Percentiles rank a stretch among this genome's conserved stretches.
Evolutionary conservation across 306 rosid species (phyloP).

Genomic region (Sicyos edulis): DNA sequence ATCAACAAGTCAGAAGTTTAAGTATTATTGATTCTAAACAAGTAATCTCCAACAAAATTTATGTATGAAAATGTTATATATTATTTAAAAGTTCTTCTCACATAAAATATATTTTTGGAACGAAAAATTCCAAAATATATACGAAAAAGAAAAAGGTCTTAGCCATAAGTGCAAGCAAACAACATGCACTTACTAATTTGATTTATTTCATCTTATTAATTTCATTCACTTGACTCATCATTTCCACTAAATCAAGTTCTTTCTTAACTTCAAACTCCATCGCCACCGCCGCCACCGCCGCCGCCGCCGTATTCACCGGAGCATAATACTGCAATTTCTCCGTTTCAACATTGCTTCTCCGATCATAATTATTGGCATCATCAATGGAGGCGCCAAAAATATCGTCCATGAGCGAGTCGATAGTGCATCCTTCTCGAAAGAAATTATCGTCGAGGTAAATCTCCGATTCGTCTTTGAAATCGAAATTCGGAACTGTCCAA

Average conservation of each 20-base stretch:
- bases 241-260: conserved; percentile 84
- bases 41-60: too few relatives aligned
- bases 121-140: not conserved
- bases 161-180: not conserved
- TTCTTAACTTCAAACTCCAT: conserved; percentile 42
- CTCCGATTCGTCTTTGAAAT: conserved; percentile 43
- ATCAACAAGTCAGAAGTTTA: too few relatives aligned
- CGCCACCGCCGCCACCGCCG: not conserved
- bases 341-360: conserved; percentile 12
- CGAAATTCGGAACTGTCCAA: conserved; percentile 36
- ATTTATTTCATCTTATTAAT: not conserved
- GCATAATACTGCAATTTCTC: not conserved
- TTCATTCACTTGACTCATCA: conserved; percentile 45
- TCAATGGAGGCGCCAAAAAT: conserved; percentile 34
- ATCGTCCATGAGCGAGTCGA: conserved; percentile 59
- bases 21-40: too few relatives aligned
- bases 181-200: not conserved
- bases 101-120: not conserved
- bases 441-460: conserved; percentile 52
- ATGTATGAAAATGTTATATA: too few relatives aligned
- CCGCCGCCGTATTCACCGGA: conserved; percentile 17
- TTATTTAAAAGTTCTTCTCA: too few relatives aligned
- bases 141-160: not conserved
- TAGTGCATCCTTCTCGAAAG: conserved; percentile 52
- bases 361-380: not conserved